Evolutionary conservation across 345 rosid genomes (phyloP), one percentile per base, ranked within the genome.

Genomic region (Cardamine resedifolia): DNA sequence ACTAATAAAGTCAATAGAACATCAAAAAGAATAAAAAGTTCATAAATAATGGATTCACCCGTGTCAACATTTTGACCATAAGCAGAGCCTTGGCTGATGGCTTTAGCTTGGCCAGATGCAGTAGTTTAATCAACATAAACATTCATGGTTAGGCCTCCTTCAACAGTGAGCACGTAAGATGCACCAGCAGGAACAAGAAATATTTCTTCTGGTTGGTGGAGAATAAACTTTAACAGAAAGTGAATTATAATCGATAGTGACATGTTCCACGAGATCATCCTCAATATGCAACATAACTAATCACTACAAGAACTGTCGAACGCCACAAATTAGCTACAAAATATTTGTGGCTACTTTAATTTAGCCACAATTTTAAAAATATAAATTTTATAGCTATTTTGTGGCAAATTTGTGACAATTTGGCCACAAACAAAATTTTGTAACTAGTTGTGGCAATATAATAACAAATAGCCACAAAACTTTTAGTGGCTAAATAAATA

Each of bases 121-220:
- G 85, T 87, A 27, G 81, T 75, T 74, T 79, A 85, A 64, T 87
- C 87, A 66, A 83, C 80, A 70, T 73, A 79, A 70, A 78, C 87
- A 66, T 91, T 90, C 83, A 86, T 73, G 55, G 92, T 84, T 24
- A 94, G 97, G 59, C 97, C 97, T 73, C 96, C 97, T 75, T 82
- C 83, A 55, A 87, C 75, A 67, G 84, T 68, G 62, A 90, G 82
- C 95, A 72, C 58, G 72, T 85, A 90, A 33, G 91, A 85, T 76
- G 95, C 92, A 74, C 96, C 98, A 44, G 97, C 98, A 44, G 97
- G 97, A 71, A 82, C 90, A 68, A 90, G 84, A 80, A 84, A 90
- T 59, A 90, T 81, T 59, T 83, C 78, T 26, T 71, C 84, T 59
- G 87, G 86, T 11, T 59, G 87, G 86, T 11, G 85, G 91, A 56